These are phyloP conservation scores for Mytilinidion resinicola DNA, from an alignment of 495 filamentous ascomycete genomes.

Conservation along the genomic window DNA sequence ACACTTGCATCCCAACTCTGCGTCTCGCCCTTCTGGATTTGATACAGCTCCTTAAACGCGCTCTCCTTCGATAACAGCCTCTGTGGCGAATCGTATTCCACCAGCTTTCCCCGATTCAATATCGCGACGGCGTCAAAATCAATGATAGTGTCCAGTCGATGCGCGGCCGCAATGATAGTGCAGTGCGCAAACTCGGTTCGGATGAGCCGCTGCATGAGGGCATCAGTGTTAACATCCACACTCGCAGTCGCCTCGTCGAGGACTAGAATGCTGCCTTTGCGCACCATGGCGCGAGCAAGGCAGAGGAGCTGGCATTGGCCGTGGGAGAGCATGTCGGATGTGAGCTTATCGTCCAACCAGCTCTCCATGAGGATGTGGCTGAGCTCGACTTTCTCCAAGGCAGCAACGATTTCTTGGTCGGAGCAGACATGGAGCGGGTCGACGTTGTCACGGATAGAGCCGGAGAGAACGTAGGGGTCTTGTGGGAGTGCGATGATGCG, in stretches of 20 bases:
- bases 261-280: constrained; percentile 75
- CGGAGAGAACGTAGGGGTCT: constrained; percentile 62
- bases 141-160: constrained; percentile 35
- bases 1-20: neutral
- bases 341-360: constrained; percentile 67
- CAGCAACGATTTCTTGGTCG: constrained; percentile 66
- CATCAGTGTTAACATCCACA: constrained; percentile 34
- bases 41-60: constrained; percentile 12
- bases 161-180: constrained; percentile 37
- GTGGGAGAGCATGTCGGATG: constrained; percentile 53
- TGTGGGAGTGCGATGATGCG: constrained; percentile 50
- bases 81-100: constrained; percentile 30
- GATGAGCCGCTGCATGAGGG: constrained; percentile 34
- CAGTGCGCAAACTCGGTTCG: constrained; percentile 29
- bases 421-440: constrained; percentile 71
- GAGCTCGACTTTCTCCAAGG: constrained; percentile 71
- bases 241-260: constrained; percentile 84
- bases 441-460: constrained; percentile 74
- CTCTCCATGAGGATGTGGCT: constrained; percentile 55
- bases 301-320: constrained; percentile 86
- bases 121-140: constrained; percentile 38
- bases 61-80: neutral
- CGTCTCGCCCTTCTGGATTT: constrained; percentile 11
- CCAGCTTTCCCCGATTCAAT: constrained; percentile 31
- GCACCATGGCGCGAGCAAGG: constrained; percentile 78